Conservation (phyloP, 768 basidiomycete species). For the Tulasnella sp. region DNA sequence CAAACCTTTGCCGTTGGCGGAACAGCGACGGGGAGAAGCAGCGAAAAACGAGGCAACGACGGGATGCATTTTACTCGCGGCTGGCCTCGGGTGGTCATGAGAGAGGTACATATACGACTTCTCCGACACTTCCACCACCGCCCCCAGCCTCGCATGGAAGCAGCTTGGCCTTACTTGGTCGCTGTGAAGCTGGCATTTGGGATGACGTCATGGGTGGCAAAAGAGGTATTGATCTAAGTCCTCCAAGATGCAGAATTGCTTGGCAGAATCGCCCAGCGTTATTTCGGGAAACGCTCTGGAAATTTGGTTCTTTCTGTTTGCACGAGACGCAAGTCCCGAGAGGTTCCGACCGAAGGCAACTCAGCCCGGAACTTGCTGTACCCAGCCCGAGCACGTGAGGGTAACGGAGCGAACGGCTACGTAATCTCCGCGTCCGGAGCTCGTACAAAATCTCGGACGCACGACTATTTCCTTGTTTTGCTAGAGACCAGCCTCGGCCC, state of each 20-base stretch:
- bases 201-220: not conserved
- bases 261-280: not conserved
- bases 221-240: not conserved
- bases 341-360: not conserved
- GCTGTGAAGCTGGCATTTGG: not conserved
- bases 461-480: slow-evolving; percentile 1
- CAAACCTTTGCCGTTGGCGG: not conserved
- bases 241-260: not conserved
- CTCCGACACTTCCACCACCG: not conserved
- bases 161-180: not conserved
- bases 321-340: not conserved
- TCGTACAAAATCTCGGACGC: slow-evolving; percentile 4
- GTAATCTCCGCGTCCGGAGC: not conserved
- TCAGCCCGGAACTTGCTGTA: not conserved
- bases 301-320: not conserved
- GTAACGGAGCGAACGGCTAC: not conserved
- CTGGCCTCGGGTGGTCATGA: not conserved
- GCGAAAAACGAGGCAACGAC: not conserved
- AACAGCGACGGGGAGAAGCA: not conserved
- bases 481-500: not conserved
- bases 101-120: not conserved
- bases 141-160: not conserved
- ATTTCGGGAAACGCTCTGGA: not conserved
- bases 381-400: slow-evolving; percentile 1
- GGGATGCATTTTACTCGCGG: not conserved